Base-by-base conservation (phyloP, 306 rosid species). In the Lupinus albus region DNA sequence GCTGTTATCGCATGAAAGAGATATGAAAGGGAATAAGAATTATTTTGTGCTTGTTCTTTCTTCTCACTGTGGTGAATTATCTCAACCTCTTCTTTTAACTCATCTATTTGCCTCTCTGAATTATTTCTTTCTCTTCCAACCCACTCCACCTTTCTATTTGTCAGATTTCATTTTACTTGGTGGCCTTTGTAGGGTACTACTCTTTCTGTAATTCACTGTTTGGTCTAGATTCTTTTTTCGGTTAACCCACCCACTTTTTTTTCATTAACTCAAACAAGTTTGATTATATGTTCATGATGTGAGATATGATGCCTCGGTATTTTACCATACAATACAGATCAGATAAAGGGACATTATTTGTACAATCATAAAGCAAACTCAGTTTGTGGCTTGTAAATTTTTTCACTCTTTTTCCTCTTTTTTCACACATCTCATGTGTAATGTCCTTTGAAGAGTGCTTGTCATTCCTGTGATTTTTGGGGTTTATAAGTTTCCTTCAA, bases 271-370 rank as follows among this genome's bases (percentile, higher is more conserved):
- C 71, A 63, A 81, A 63, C 81, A 44, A 51, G 68, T 61, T 77
- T 58, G 73, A 87, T 84, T 79, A 28, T 80, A 54, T 76, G 73
- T 76, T 83, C 67, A 80, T 80, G 83, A 75, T 85, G 84, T 74
- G 71, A 77, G 73, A 84, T 80, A 45, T 75, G 77, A 81, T 76
- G 68, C 73, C 82, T 79, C 32, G 3, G 3, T 42, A 9, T 68
- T 86, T 88, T 85, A 85, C 95, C 87, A 66, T 42, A 41, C 64
- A 82, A 80, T 78, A 83, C 78, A 76, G 80, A 80, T 83, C 76
- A 48, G 71, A 71, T 67, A 83, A 81, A 83, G 38, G 6, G 38
- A 5, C 6, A 33, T 2, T 30, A 64, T 65, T 63, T 56, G 49
- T 16, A 73, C 79, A 68, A 72, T 79, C 74, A 69, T 81, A 77